These are phyloP conservation scores for Stephanodiscus triporus DNA, from an alignment of 108 stramenopile species.

Conservation along the genomic window DNA sequence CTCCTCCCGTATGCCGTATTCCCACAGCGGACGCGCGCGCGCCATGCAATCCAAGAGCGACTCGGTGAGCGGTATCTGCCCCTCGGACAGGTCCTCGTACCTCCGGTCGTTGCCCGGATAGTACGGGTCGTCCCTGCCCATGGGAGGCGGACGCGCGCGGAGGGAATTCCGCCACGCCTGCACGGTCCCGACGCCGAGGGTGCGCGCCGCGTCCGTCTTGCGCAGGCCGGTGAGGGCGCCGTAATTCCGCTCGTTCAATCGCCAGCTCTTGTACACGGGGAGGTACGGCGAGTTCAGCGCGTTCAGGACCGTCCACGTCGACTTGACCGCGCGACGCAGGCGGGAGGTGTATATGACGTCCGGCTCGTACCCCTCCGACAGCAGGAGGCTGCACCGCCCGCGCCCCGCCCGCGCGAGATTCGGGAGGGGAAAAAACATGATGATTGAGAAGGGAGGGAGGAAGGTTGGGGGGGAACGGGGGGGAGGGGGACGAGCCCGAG, in stretches of 20 bases:
- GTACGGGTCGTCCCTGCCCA: constrained; percentile 47
- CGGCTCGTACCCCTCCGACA: constrained; percentile 63
- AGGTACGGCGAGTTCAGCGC: constrained; percentile 60
- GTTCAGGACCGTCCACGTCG: constrained; percentile 63
- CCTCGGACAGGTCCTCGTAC: constrained; percentile 54
- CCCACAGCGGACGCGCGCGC: constrained; percentile 64
- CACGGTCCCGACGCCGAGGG: constrained; percentile 66
- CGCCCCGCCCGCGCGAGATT: no score
- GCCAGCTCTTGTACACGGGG: constrained; percentile 72
- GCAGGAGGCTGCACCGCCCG: constrained; percentile 36
- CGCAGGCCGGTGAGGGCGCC: constrained; percentile 75
- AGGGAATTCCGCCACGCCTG: constrained; percentile 64
- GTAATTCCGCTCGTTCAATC: constrained; percentile 83
- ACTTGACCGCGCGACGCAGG: constrained; percentile 75
- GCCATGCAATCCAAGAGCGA: constrained; percentile 64
- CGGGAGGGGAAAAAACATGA: no score
- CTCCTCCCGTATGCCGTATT: constrained; percentile 62
- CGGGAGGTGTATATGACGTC: constrained; percentile 80
- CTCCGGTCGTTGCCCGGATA: constrained; percentile 58
- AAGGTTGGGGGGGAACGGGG: no score
- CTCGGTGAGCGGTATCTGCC: constrained; percentile 60
- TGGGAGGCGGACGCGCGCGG: constrained; percentile 61
- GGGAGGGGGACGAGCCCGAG: no score
- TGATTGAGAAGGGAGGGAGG: no score
- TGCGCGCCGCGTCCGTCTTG: constrained; percentile 69